Base-by-base conservation (phyloP, 805 yeast species). In the Candida boidinii region DNA sequence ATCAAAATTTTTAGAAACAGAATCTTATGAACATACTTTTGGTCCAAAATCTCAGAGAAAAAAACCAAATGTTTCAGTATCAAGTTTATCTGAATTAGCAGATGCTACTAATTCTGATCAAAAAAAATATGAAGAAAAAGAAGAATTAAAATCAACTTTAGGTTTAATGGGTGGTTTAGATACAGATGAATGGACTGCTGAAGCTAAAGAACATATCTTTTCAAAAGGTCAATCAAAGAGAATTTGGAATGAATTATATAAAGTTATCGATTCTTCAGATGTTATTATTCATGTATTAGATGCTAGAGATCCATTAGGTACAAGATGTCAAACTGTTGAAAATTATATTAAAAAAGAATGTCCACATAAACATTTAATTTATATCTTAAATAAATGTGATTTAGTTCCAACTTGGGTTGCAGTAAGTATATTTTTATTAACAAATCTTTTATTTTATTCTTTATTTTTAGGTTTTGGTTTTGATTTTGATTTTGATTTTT, bases 321-420 rank as follows among this genome's bases (percentile, higher is more conserved):
- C 98, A 8, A 74, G 97, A 47, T 90, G 98, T 69, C 79, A 70
- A 47, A 73, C 94, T 2, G 96, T 90, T 35, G 96, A 92, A 59
- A 87, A 86, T 51, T 88, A 86, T 55, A 85, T 90, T 56, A 76
- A 72, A 48, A 90, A 84, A 44, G 98, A 90, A 62, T 87, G 94
- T 53, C 85, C 97, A 11, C 98, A 92, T 56, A 90, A 90, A 63
- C 98, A 92, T 68, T 69, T 90, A 65, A 81, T 90, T 45, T 88
- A 81, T 55, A 95, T 92, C 36, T 66, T 90, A 62, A 90, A 90
- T 73, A 90, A 90, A 70, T 88, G 96, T 73, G 98, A 90, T 68
- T 76, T 90, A 52, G 96, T 90, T 33, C 98, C 98, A 43, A 90
- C 96, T 29, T 90, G 97, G 96, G 96, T 86, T 52, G 96, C 97